Conservation (phyloP, 2,329 filamentous ascomycete species). For the Colletotrichum lindemuthianum region DNA sequence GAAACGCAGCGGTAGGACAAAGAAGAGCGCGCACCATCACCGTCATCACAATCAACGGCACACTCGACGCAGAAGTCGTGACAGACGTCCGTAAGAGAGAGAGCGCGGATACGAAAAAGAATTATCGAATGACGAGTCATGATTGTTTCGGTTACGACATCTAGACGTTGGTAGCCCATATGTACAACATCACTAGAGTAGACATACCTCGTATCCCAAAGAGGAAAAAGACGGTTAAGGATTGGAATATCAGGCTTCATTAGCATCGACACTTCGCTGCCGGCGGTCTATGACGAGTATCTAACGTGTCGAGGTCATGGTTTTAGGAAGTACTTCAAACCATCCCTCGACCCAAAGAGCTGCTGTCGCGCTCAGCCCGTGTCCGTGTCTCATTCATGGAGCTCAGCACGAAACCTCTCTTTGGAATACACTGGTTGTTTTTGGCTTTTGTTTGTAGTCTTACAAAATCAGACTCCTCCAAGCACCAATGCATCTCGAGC, state of each 20-base stretch:
- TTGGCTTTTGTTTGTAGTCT: conserved; percentile 34
- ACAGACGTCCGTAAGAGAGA: not conserved
- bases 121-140: not conserved
- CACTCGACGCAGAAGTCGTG: not conserved
- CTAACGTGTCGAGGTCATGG: conserved; percentile 25
- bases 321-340: conserved; percentile 6
- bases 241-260: conserved; percentile 27
- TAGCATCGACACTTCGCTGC: conserved; percentile 34
- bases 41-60: not conserved
- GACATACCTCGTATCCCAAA: not conserved
- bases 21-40: not conserved
- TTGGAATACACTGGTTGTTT: conserved; percentile 33
- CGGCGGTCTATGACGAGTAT: conserved; percentile 35
- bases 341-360: not conserved
- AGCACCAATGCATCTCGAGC: conserved; percentile 36
- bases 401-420: conserved; percentile 35
- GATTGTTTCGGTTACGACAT: not conserved
- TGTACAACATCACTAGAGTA: not conserved
- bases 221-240: too few relatives aligned
- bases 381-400: conserved; percentile 21
- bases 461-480: conserved; percentile 34
- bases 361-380: conserved; percentile 6
- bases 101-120: too few relatives aligned
- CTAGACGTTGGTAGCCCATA: not conserved
- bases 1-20: conserved; percentile 10